Evolutionary conservation across 1,139 yeast genomes (phyloP), one percentile per base, ranked within the genome.

Genomic region (Pichia terricola): DNA sequence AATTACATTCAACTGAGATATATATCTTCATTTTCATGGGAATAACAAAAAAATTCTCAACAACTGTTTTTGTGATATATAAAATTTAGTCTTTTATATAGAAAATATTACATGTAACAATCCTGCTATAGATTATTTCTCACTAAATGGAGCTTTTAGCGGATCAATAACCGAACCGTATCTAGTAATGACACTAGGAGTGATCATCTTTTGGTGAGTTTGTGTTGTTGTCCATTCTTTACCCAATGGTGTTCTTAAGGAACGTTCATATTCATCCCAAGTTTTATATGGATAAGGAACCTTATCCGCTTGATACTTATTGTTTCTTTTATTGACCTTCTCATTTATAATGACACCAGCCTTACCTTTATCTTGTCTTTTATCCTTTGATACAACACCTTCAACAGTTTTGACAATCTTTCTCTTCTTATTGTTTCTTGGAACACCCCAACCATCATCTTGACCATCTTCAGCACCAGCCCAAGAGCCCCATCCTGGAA

Each of bases 401-500:
- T 80, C 77, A 35, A 81, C 66, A 51, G 77, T 83, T 49, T 81
- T 75, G 25, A 81, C 72, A 47, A 82, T 71, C 61, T 79, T 81
- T 56, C 73, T 70, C 64, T 80, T 79, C 58, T 79, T 75, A 68
- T 64, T 40, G 78, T 77, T 58, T 76, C 75, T 48, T 16, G 47
- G 44, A 5, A 40, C 40, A 26, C 49, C 47, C 53, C 53, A 50
- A 11, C 56, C 70, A 40, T 44, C 50, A 40, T 71, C 70, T 39
- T 66, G 68, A 27, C 62, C 59, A 10, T 58, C 62, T n/a, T 71
- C 81, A 8, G 37, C 31, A 36, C 82, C 81, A 3, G 83, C 79
- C 91, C 94, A 84, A 47, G 75, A 83, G 40, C 91, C 91, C 97
- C 98, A 91, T 2, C 98, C 98, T 3, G 97, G 97, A 42, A 89